A percentile compares a stretch with the other conserved stretches of the same genome.
phyloP scores from a whole-genome alignment of 2,329 filamentous ascomycete genomes.

The Aspergillus flavus region DNA sequence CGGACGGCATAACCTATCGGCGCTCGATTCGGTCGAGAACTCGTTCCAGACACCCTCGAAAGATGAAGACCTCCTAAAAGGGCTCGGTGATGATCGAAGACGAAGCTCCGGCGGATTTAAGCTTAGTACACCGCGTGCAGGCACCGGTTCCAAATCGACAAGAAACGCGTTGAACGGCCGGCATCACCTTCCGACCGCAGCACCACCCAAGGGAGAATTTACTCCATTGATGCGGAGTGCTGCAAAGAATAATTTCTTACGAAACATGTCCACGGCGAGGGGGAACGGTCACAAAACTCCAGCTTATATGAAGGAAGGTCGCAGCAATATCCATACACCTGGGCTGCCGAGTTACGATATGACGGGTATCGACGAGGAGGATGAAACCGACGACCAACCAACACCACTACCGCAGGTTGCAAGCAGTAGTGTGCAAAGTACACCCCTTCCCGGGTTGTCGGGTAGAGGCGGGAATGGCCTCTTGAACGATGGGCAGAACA shows the following conservation, averaged over 20 bases:
- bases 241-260: constrained; percentile 68
- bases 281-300: constrained; percentile 66
- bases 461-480: constrained; percentile 67
- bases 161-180: constrained; percentile 65
- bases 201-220: constrained; percentile 70
- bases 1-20: constrained; percentile 43
- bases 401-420: constrained; percentile 76
- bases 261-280: constrained; percentile 62
- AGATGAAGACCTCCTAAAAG: constrained; percentile 73
- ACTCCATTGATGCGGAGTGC: constrained; percentile 85
- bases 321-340: constrained; percentile 72
- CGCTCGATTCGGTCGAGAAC: constrained; percentile 80
- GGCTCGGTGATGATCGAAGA: constrained; percentile 66
- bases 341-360: constrained; percentile 73
- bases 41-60: constrained; percentile 83
- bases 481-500: constrained; percentile 77
- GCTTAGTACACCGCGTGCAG: constrained; percentile 73
- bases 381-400: constrained; percentile 66
- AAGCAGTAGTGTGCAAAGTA: constrained; percentile 79
- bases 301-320: constrained; percentile 62
- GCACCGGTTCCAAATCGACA: constrained; percentile 53
- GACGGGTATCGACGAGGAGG: constrained; percentile 65
- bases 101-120: constrained; percentile 57
- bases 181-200: constrained; percentile 68
- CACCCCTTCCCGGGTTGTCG: constrained; percentile 73